phyloP scores from a whole-genome alignment of 2,329 filamentous ascomycete species.

The Xylaria sp. region DNA sequence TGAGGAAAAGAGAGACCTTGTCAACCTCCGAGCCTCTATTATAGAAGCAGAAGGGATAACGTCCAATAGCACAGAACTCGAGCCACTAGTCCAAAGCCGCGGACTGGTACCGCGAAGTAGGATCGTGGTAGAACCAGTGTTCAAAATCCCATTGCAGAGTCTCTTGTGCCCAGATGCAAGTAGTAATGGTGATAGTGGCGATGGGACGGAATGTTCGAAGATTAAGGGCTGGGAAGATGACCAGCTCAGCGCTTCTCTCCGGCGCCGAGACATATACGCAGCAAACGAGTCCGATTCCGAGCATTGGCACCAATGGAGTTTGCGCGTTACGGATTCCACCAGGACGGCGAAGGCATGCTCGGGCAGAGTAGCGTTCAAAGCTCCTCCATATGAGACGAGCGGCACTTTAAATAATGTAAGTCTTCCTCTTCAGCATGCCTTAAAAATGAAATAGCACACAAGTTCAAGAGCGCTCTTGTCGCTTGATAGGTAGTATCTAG shows the following conservation, averaged over 20 bases:
- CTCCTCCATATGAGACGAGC: conserved; percentile 12
- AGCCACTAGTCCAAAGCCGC: not conserved
- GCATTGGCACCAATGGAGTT: conserved; percentile 12
- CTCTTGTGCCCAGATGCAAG: conserved; percentile 1
- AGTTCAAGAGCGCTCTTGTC: not conserved
- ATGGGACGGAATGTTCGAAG: not conserved
- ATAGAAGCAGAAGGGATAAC: not conserved
- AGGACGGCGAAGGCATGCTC: conserved; percentile 1
- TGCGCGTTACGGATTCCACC: not conserved
- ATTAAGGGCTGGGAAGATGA: conserved; percentile 15
- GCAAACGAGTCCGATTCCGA: not conserved
- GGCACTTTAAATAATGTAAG: conserved; percentile 5
- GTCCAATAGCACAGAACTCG: not conserved
- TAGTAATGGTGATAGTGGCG: not conserved
- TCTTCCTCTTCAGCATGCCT: not conserved
- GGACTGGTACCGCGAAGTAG: not conserved
- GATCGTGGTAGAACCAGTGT: not conserved
- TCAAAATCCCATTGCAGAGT: not conserved
- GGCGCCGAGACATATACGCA: not conserved
- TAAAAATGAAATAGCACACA: not conserved
- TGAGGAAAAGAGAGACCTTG: conserved; percentile 5
- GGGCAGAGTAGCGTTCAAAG: not conserved
- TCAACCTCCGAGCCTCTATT: not conserved
- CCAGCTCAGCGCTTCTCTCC: not conserved
- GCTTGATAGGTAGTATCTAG: not conserved